Conservation (phyloP, 352 stramenopile species). For the Phytophthora melonis region DNA sequence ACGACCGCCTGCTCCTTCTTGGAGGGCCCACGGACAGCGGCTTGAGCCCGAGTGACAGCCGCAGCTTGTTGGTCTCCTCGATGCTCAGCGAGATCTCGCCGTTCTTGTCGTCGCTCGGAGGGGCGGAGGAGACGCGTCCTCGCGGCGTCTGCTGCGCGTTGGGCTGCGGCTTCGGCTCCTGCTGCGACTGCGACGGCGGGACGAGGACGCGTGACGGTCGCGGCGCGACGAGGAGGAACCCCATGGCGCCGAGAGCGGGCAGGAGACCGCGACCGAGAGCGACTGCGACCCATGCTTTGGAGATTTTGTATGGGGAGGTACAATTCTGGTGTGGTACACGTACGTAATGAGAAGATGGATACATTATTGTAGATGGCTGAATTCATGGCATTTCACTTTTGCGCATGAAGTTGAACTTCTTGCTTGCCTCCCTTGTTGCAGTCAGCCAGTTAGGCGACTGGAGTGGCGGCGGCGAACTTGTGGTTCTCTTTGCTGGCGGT, state of each 20-base stretch:
- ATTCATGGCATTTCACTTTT: too few species aligned
- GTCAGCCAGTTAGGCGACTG: conserved; percentile 2
- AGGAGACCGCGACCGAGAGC: conserved; percentile 16
- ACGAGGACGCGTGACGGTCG: conserved; percentile 16
- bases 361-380: not conserved
- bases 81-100: conserved; percentile 86
- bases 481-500: not conserved
- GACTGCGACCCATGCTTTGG: conserved; percentile 26
- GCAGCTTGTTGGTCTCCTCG: conserved; percentile 86
- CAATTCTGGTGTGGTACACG: not conserved
- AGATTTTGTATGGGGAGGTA: not conserved
- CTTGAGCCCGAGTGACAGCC: conserved; percentile 76
- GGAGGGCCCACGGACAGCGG: conserved; percentile 60
- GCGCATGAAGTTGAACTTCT: too few species aligned
- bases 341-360: not conserved
- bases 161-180: not conserved
- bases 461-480: conserved; percentile 4
- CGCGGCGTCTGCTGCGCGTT: conserved; percentile 29
- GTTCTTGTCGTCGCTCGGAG: conserved; percentile 61
- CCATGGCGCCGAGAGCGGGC: conserved; percentile 35
- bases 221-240: conserved; percentile 24
- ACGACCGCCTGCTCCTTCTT: conserved; percentile 67
- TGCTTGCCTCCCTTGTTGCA: too few species aligned
- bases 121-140: not conserved
- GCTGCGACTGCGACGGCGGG: conserved; percentile 29